These are phyloP conservation scores for Kwoniella bestiolae DNA, from an alignment of 768 basidiomycete genomes.

Conservation along the genomic window DNA sequence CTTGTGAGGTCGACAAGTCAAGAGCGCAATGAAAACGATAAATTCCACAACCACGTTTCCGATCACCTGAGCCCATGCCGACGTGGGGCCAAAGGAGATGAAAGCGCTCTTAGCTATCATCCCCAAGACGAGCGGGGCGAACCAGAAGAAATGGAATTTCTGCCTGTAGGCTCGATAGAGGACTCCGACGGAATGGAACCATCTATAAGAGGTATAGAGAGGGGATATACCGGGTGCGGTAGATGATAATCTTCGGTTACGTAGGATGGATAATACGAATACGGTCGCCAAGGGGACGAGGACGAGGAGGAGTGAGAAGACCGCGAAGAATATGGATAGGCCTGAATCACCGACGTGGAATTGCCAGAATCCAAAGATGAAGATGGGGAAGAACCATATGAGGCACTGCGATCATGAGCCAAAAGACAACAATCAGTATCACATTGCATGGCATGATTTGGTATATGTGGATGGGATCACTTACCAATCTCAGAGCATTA, in stretches of 20 bases:
- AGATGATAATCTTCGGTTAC: slow-evolving; percentile 60
- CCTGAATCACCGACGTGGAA: slow-evolving; percentile 88
- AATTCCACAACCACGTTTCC: slow-evolving; percentile 71
- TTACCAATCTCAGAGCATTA: slow-evolving; percentile 66
- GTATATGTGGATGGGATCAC: no score
- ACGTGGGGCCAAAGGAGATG: slow-evolving; percentile 64
- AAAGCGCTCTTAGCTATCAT: slow-evolving; percentile 72
- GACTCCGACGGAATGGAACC: slow-evolving; percentile 54
- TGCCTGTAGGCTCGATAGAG: slow-evolving; percentile 66
- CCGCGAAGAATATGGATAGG: slow-evolving; percentile 79
- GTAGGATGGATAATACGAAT: slow-evolving; percentile 62
- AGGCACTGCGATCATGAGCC: slow-evolving; percentile 63
- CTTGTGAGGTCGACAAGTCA: slow-evolving; percentile 67
- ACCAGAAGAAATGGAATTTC: slow-evolving; percentile 69
- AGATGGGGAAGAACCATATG: slow-evolving; percentile 69
- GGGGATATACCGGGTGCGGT: slow-evolving; percentile 59
- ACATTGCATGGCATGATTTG: no score
- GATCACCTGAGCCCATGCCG: slow-evolving; percentile 72
- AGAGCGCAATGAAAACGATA: slow-evolving; percentile 63
- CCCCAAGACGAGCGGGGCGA: slow-evolving; percentile 65
- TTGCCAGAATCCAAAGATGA: slow-evolving; percentile 82
- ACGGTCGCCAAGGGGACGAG: slow-evolving; percentile 63
- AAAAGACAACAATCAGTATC: no score
- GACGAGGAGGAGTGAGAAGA: slow-evolving; percentile 67
- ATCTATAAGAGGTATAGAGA: slow-evolving; percentile 66